Conservation (phyloP, 2,329 filamentous ascomycete genomes). For the Colletotrichum sp. region DNA sequence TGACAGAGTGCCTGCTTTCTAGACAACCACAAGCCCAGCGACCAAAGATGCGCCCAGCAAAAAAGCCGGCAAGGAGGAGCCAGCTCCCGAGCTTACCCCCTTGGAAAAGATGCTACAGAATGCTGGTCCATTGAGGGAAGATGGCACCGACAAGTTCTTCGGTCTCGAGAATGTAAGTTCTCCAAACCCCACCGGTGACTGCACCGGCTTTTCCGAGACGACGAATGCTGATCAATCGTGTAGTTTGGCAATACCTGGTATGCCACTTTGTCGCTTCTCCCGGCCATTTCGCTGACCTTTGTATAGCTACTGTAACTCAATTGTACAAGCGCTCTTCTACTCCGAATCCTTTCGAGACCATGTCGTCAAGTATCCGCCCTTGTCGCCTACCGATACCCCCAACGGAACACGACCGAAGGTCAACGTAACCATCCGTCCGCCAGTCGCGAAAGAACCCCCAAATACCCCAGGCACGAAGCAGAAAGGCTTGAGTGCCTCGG, state of each 20-base stretch:
- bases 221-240: conserved; percentile 37
- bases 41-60: conserved; percentile 53
- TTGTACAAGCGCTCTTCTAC: conserved; percentile 96
- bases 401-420: conserved; percentile 62
- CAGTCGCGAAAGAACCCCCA: conserved; percentile 53
- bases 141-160: conserved; percentile 98
- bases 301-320: conserved; percentile 94
- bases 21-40: conserved; percentile 49
- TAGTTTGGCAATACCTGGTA: conserved; percentile 99
- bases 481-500: conserved; percentile 59
- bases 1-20: conserved; percentile 29
- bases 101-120: conserved; percentile 79
- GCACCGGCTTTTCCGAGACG: conserved; percentile 11
- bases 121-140: conserved; percentile 78
- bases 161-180: conserved; percentile 92
- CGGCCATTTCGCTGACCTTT: neutral
- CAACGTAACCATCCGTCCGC: conserved; percentile 65
- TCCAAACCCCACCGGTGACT: conserved; percentile 2
- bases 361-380: conserved; percentile 87
- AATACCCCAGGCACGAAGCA: conserved; percentile 44
- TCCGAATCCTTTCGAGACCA: conserved; percentile 92
- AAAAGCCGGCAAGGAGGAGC: conserved; percentile 66
- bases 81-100: conserved; percentile 64
- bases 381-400: conserved; percentile 72
- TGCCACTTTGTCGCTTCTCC: conserved; percentile 26